phyloP scores from a whole-genome alignment of 805 yeast genomes.

The Kodamaea hsintzibuensis region DNA sequence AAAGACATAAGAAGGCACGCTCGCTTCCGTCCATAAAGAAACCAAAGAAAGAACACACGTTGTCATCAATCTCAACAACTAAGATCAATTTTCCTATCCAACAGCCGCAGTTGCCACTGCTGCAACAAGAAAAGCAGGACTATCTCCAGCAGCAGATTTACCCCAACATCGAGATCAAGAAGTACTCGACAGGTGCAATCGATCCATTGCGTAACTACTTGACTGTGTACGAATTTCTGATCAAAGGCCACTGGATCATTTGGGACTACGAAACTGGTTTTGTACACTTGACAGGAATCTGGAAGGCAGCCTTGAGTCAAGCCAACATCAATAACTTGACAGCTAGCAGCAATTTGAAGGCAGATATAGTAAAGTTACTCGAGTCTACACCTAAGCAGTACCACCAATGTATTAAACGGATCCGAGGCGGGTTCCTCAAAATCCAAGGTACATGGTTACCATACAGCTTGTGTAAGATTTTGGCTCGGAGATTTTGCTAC shows the following conservation, averaged over 20 bases:
- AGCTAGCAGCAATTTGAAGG: slow-evolving; percentile 45
- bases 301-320: slow-evolving; percentile 55
- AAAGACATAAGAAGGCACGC: slow-evolving; percentile 10
- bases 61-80: slow-evolving; percentile 7
- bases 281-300: slow-evolving; percentile 84
- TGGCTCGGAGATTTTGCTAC: slow-evolving; percentile 77
- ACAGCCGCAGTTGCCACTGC: slow-evolving; percentile 1
- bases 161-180: slow-evolving; percentile 31
- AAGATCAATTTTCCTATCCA: slow-evolving; percentile 15
- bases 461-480: slow-evolving; percentile 58
- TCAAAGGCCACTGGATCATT: slow-evolving; percentile 72
- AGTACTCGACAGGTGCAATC: slow-evolving; percentile 68
- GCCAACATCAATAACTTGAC: slow-evolving; percentile 12
- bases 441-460: slow-evolving; percentile 96
- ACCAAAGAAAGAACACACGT: slow-evolving; percentile 6
- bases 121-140: slow-evolving; percentile 2
- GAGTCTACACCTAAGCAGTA: slow-evolving; percentile 62
- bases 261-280: slow-evolving; percentile 87
- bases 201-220: slow-evolving; percentile 64
- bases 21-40: slow-evolving; percentile 4
- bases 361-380: slow-evolving; percentile 72
- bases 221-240: slow-evolving; percentile 69
- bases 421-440: slow-evolving; percentile 87
- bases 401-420: slow-evolving; percentile 64
- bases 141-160: slow-evolving; percentile 2